A percentile compares a stretch with the other conserved stretches of the same genome.
phyloP scores from a whole-genome alignment of 2,329 filamentous ascomycete species.

The Plectosphaerella cucumerina region DNA sequence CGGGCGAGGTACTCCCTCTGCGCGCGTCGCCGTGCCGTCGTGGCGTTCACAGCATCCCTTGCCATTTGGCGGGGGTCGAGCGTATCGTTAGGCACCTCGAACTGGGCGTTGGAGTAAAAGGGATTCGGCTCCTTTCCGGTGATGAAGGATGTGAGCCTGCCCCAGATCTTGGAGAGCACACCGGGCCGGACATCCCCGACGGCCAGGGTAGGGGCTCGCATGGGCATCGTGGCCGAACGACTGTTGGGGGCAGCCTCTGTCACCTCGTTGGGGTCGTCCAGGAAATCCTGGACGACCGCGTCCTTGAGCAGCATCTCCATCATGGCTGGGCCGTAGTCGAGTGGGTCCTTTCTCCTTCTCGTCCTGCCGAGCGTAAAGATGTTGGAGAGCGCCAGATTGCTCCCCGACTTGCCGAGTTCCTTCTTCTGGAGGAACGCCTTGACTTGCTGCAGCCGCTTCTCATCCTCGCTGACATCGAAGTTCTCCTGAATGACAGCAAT shows the following conservation, averaged over 20 bases:
- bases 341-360: conserved; percentile 66
- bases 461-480: conserved; percentile 97
- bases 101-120: conserved; percentile 75
- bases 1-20: conserved; percentile 86
- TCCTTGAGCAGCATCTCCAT: conserved; percentile 97
- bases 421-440: conserved; percentile 91
- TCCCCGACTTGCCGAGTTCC: conserved; percentile 68
- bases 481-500: conserved; percentile 99
- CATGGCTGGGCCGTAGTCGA: conserved; percentile 87
- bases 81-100: conserved; percentile 71
- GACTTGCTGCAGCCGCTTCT: conserved; percentile 94
- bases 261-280: conserved; percentile 65
- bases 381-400: conserved; percentile 72
- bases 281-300: conserved; percentile 88
- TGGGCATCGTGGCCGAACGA: conserved; percentile 20
- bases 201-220: conserved; percentile 23
- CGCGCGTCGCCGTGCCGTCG: conserved; percentile 76
- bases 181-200: conserved; percentile 51
- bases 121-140: conserved; percentile 79
- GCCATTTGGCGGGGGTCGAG: conserved; percentile 85
- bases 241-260: conserved; percentile 30
- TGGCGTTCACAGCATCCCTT: conserved; percentile 80
- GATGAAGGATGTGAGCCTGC: conserved; percentile 50
- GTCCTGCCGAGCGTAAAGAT: conserved; percentile 62
- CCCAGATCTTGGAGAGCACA: conserved; percentile 57